Conservation (phyloP, 495 filamentous ascomycete genomes). For the Clavariopsis aquatica region DNA sequence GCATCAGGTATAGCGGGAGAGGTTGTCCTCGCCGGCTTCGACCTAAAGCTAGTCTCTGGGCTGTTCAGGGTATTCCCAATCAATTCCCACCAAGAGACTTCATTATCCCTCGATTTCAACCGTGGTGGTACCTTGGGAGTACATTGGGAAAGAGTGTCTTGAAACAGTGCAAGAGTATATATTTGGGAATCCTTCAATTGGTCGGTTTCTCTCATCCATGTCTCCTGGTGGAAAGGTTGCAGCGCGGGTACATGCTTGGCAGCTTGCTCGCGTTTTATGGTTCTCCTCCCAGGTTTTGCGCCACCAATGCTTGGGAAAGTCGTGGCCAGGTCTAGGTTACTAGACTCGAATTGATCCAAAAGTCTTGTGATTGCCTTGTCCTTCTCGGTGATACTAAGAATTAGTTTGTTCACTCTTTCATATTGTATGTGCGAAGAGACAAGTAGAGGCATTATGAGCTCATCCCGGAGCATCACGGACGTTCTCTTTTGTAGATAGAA, state of each 20-base stretch:
- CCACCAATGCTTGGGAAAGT: constrained; percentile 64
- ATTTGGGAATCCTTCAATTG: constrained; percentile 33
- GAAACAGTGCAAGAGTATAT: constrained; percentile 23
- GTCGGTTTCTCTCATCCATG: constrained; percentile 49
- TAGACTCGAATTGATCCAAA: constrained; percentile 73
- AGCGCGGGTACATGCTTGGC: constrained; percentile 59
- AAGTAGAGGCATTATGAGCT: constrained; percentile 71
- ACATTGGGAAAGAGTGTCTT: constrained; percentile 43
- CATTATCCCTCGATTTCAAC: constrained; percentile 44
- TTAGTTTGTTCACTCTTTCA: constrained; percentile 56
- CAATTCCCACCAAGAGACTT: constrained; percentile 17
- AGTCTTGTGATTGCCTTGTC: constrained; percentile 75
- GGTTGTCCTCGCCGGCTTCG: not conserved
- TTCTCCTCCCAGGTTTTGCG: constrained; percentile 46
- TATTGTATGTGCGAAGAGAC: constrained; percentile 56
- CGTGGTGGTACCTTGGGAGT: constrained; percentile 49
- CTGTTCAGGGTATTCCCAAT: not conserved
- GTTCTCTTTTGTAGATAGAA: constrained; percentile 59
- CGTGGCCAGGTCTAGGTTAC: constrained; percentile 64
- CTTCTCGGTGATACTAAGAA: constrained; percentile 68
- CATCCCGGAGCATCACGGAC: constrained; percentile 55
- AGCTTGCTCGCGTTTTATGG: constrained; percentile 46
- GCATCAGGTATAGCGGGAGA: constrained; percentile 33
- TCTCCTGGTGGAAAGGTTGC: constrained; percentile 52
- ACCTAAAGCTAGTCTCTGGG: not conserved